A percentile compares a stretch with the other conserved stretches of the same genome.
These are phyloP conservation scores for Torulaspora delbrueckii DNA, from an alignment of 805 yeast species.

Conservation along the genomic window DNA sequence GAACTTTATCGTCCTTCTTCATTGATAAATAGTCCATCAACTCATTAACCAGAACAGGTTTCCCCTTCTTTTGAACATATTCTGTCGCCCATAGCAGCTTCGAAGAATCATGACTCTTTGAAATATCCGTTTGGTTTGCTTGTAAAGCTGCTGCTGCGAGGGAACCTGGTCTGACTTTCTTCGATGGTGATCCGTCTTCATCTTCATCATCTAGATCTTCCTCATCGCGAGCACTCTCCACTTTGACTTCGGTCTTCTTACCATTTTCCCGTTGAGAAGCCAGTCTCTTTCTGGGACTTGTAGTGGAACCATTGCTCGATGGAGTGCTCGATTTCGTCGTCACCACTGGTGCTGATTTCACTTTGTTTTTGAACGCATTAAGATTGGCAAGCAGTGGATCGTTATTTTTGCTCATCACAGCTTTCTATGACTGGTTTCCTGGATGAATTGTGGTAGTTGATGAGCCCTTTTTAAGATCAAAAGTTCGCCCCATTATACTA, in stretches of 20 bases:
- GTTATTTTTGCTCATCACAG: conserved; percentile 22
- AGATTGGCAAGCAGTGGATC: conserved; percentile 51
- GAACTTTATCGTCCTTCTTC: conserved; percentile 54
- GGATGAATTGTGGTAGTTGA: neutral
- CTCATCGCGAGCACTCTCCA: conserved; percentile 14
- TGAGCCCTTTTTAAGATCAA: neutral
- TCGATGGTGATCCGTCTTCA: conserved; percentile 24
- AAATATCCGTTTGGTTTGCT: conserved; percentile 28
- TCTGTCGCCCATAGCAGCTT: conserved; percentile 89
- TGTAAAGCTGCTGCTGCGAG: conserved; percentile 32
- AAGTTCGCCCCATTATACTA: conserved; percentile 1
- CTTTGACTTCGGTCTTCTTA: conserved; percentile 1
- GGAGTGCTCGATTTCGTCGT: conserved; percentile 36
- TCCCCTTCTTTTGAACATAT: conserved; percentile 64
- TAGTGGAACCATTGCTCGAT: conserved; percentile 13
- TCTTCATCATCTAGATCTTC: conserved; percentile 22
- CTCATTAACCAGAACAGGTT: conserved; percentile 62
- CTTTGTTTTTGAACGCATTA: conserved; percentile 59
- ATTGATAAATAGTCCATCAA: conserved; percentile 60
- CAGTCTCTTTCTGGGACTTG: conserved; percentile 15
- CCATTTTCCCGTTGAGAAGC: conserved; percentile 11
- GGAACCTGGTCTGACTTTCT: conserved; percentile 32
- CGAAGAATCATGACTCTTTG: conserved; percentile 63
- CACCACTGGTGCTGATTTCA: conserved; percentile 54
- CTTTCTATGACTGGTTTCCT: neutral